Conservation (phyloP, 2,329 filamentous ascomycete genomes). For the Chrysoporthe cubensis region DNA sequence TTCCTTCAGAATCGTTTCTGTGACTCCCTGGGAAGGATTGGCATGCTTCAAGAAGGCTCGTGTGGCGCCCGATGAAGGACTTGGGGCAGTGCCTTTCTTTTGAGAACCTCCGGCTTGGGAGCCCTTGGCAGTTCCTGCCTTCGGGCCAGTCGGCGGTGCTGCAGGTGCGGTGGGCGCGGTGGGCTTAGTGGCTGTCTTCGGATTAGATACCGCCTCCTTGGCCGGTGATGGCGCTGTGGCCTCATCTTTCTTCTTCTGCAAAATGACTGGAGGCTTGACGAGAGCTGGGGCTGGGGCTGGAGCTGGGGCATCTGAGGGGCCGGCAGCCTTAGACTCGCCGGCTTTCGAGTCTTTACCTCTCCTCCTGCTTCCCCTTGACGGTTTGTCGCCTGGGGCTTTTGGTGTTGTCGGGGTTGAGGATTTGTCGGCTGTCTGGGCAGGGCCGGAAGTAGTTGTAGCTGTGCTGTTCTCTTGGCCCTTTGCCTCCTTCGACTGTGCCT, state of each 20-base stretch:
- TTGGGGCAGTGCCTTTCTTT: conserved; percentile 38
- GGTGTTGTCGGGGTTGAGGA: conserved; percentile 36
- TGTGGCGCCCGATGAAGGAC: conserved; percentile 48
- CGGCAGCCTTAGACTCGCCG: conserved; percentile 34
- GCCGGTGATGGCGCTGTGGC: conserved; percentile 31
- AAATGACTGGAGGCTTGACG: conserved; percentile 40
- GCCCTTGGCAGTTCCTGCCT: conserved; percentile 30
- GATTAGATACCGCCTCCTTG: conserved; percentile 30
- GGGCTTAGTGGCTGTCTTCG: conserved; percentile 31
- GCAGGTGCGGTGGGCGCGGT: conserved; percentile 33
- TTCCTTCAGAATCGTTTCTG: conserved; percentile 75
- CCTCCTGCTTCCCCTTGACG: conserved; percentile 31
- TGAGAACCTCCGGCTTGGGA: conserved; percentile 26
- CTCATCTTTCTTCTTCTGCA: conserved; percentile 45
- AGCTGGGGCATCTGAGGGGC: conserved; percentile 34
- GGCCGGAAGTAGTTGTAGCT: conserved; percentile 29
- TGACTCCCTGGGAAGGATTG: conserved; percentile 90
- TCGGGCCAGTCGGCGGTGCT: conserved; percentile 33
- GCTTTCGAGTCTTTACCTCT: conserved; percentile 28
- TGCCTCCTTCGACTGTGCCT: conserved; percentile 47
- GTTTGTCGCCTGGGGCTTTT: conserved; percentile 32
- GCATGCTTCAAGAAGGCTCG: conserved; percentile 81
- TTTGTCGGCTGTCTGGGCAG: conserved; percentile 23
- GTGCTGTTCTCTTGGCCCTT: conserved; percentile 30
- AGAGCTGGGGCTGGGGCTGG: conserved; percentile 28